These are phyloP conservation scores for Rauvolfia tetraphylla DNA, from an alignment of 257 asterid species.

Conservation along the genomic window DNA sequence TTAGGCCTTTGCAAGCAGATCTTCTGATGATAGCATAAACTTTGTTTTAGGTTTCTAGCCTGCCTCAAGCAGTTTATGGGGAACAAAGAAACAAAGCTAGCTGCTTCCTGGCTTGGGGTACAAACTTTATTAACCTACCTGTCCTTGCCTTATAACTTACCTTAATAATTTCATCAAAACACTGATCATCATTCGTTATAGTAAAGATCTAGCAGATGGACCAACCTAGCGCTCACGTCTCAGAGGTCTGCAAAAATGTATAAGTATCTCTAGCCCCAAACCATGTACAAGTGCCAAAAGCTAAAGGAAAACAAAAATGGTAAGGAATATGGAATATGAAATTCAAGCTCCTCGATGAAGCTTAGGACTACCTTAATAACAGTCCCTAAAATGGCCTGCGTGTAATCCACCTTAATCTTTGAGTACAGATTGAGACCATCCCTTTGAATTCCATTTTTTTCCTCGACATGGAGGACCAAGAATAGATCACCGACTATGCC, in stretches of 20 bases:
- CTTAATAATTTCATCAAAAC: neutral
- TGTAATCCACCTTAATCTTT: slow-evolving; percentile 62
- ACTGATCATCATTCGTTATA: neutral
- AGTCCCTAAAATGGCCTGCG: slow-evolving; percentile 90
- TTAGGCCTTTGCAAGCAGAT: neutral
- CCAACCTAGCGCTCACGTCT: neutral
- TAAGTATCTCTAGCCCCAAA: neutral
- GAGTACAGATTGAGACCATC: slow-evolving; percentile 85
- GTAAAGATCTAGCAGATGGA: neutral
- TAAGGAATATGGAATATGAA: neutral
- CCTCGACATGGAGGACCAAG: slow-evolving; percentile 62
- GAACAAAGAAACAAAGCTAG: neutral
- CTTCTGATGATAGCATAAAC: neutral
- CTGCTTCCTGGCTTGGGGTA: neutral
- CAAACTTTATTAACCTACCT: neutral
- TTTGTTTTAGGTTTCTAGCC: neutral
- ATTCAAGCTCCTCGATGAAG: slow-evolving; percentile 5
- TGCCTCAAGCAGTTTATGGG: neutral
- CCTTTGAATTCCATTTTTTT: slow-evolving; percentile 69
- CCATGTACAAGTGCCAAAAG: neutral
- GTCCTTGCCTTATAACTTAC: neutral
- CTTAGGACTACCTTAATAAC: slow-evolving; percentile 53
- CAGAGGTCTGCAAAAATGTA: neutral
- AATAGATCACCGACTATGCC: slow-evolving; percentile 78
- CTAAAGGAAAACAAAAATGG: neutral